Percentiles rank a stretch among this genome's conserved stretches.
Conservation (phyloP, 1,139 yeast genomes). For the Sugiyamaella neomexicana region DNA sequence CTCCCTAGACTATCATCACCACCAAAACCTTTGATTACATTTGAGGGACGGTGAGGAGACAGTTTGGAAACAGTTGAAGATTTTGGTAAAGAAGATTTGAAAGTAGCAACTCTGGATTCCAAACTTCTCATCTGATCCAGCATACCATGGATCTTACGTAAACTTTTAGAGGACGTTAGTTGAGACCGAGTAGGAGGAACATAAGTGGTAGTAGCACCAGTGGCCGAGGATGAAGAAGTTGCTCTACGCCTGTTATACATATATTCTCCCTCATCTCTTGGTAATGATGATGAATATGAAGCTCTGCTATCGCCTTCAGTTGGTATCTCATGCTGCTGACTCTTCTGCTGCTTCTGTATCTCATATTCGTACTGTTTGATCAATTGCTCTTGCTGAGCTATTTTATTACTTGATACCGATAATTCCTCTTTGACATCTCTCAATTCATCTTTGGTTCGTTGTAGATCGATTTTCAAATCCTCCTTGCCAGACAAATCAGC, state of each 20-base stretch:
- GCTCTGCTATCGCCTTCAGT: background rate
- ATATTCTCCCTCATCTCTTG: background rate
- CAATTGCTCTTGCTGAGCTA: conserved; percentile 8
- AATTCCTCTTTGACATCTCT: conserved; percentile 40
- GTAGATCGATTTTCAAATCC: conserved; percentile 35
- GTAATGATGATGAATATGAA: background rate
- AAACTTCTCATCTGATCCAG: conserved; percentile 37
- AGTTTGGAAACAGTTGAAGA: conserved; percentile 26
- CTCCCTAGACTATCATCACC: background rate
- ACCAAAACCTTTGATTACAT: background rate
- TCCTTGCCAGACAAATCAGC: conserved; percentile 37
- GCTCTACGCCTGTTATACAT: conserved; percentile 6
- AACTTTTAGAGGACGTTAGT: conserved; percentile 35
- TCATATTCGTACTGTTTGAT: conserved; percentile 2
- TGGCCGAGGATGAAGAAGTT: conserved; percentile 8
- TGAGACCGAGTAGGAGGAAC: conserved; percentile 22
- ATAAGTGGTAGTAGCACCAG: conserved; percentile 17
- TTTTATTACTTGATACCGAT: conserved; percentile 15
- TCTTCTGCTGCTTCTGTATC: background rate
- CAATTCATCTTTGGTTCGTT: conserved; percentile 40
- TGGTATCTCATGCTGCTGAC: background rate
- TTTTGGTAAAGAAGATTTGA: conserved; percentile 36
- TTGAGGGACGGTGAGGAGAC: background rate
- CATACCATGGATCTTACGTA: conserved; percentile 40
- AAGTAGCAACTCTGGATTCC: conserved; percentile 38